Percentiles rank a stretch among this genome's conserved stretches.
These are phyloP conservation scores for Thermochaetoides dissita DNA, from an alignment of 2,329 filamentous ascomycete genomes.

Conservation along the genomic window DNA sequence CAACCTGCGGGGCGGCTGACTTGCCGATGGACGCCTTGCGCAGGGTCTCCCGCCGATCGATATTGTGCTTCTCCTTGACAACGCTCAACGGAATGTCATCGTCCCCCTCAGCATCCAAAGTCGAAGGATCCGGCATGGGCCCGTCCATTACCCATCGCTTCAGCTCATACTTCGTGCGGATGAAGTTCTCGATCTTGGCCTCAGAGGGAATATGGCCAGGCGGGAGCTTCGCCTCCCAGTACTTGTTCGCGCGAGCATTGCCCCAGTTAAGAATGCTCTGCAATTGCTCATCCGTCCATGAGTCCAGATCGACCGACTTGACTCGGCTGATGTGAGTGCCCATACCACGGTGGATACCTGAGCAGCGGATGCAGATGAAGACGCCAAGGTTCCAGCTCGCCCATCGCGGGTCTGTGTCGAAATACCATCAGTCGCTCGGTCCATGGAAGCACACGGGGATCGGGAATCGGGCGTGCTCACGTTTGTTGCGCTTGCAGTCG, in stretches of 20 bases:
- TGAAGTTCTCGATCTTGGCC: constrained; percentile 98
- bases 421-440: constrained; percentile 1
- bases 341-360: constrained; percentile 96
- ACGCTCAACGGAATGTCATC: constrained; percentile 59
- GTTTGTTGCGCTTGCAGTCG: constrained; percentile 98
- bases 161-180: constrained; percentile 95
- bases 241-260: constrained; percentile 92
- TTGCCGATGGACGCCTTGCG: constrained; percentile 45
- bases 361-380: constrained; percentile 96
- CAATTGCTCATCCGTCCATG: constrained; percentile 97
- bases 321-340: constrained; percentile 96
- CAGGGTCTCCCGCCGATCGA: constrained; percentile 44
- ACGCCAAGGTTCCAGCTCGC: constrained; percentile 97
- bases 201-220: constrained; percentile 86
- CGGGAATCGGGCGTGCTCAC: constrained; percentile 36
- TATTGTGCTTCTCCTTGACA: constrained; percentile 52
- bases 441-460: background rate
- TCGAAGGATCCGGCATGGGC: constrained; percentile 80
- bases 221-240: constrained; percentile 93
- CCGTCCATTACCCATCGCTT: constrained; percentile 99
- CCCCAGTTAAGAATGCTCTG: constrained; percentile 92
- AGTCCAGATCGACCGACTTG: constrained; percentile 94
- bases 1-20: constrained; percentile 38
- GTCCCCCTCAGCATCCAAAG: constrained; percentile 69
- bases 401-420: constrained; percentile 73